These are phyloP conservation scores for Glycine latifolia DNA, from an alignment of 306 rosid genomes.

Conservation along the genomic window DNA sequence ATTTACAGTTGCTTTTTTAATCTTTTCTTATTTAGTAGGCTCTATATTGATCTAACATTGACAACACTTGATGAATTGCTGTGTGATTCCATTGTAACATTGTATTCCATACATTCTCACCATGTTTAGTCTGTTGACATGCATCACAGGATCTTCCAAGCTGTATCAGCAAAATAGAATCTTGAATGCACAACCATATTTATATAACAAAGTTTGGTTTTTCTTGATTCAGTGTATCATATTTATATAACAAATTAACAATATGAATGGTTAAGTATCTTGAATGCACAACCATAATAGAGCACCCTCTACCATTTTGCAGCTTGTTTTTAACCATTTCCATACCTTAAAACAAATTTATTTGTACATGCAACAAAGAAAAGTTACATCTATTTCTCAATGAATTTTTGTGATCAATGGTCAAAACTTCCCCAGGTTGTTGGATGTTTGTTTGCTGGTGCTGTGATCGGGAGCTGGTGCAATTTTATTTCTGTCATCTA, in stretches of 20 bases:
- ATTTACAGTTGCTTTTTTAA: too few relatives aligned
- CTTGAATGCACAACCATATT: too few relatives aligned
- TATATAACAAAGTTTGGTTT: too few relatives aligned
- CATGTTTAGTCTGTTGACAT: too few relatives aligned
- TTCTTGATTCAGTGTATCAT: slow-evolving; percentile 9
- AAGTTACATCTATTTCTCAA: slow-evolving; percentile 16
- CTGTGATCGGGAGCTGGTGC: slow-evolving; percentile 91
- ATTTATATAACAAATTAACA: background rate
- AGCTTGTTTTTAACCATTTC: slow-evolving; percentile 30
- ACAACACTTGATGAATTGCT: too few relatives aligned
- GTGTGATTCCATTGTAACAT: too few relatives aligned
- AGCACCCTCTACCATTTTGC: background rate
- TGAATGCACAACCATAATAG: background rate
- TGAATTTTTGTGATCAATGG: slow-evolving; percentile 41
- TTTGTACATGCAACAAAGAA: slow-evolving; percentile 4
- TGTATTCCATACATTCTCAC: too few relatives aligned
- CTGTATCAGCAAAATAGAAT: too few relatives aligned
- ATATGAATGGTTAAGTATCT: background rate
- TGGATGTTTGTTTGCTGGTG: slow-evolving; percentile 74
- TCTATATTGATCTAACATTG: too few relatives aligned
- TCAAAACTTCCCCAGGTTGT: slow-evolving; percentile 58
- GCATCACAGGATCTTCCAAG: too few relatives aligned
- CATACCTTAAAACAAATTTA: slow-evolving; percentile 29
- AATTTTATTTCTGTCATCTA: slow-evolving; percentile 80
- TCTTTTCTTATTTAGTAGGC: too few relatives aligned